Conservation (phyloP, 495 filamentous ascomycete species). For the Daldinia loculata region DNA sequence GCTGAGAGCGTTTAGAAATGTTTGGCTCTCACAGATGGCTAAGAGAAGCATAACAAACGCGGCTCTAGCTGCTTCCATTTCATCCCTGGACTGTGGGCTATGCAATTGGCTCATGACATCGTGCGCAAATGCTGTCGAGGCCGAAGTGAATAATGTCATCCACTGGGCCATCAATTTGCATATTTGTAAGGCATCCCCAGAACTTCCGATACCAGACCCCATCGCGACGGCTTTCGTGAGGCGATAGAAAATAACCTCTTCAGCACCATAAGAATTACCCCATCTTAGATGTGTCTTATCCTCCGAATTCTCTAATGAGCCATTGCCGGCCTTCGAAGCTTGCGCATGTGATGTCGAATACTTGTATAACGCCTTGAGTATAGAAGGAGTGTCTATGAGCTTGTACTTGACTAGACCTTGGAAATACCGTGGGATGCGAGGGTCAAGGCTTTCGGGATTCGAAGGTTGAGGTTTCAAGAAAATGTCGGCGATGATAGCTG, state of each 20-base stretch:
- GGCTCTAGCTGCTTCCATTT: conserved; percentile 61
- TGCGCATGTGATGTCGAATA: conserved; percentile 62
- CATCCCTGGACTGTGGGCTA: conserved; percentile 52
- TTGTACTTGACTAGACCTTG: conserved; percentile 65
- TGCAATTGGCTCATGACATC: conserved; percentile 54
- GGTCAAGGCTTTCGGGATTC: conserved; percentile 65
- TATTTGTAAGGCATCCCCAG: conserved; percentile 49
- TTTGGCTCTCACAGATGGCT: conserved; percentile 59
- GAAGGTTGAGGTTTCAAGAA: conserved; percentile 63
- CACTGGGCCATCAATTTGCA: conserved; percentile 51
- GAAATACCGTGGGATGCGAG: conserved; percentile 69
- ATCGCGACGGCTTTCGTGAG: conserved; percentile 56
- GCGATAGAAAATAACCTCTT: conserved; percentile 63
- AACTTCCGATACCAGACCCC: conserved; percentile 48
- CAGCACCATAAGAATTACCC: conserved; percentile 57
- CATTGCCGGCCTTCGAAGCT: conserved; percentile 41
- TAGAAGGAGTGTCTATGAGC: conserved; percentile 62
- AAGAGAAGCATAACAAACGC: conserved; percentile 64
- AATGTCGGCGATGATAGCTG: conserved; percentile 63
- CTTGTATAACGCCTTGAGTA: conserved; percentile 66
- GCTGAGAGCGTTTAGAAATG: conserved; percentile 55
- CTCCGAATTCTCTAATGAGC: conserved; percentile 27
- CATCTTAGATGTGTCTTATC: conserved; percentile 48
- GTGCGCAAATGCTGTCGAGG: conserved; percentile 51
- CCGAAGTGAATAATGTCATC: conserved; percentile 56